Evolutionary conservation across 495 filamentous ascomycete species (phyloP), one percentile per base, ranked within the genome.

Genomic region (Beverwykella pulmonaria): DNA sequence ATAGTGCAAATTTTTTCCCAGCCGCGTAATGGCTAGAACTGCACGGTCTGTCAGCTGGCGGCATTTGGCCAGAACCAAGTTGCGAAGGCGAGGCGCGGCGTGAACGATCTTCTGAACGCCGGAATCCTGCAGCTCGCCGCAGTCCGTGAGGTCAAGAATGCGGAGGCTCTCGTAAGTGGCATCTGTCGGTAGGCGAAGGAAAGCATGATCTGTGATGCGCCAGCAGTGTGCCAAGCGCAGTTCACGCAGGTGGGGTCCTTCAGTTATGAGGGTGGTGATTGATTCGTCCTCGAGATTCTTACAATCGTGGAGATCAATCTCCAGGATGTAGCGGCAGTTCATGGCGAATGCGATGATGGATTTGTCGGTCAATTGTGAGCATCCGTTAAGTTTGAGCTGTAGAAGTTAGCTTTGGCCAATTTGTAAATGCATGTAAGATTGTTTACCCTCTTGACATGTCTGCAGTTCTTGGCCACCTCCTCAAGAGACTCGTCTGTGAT

Each of bases 1-100:
- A 73, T 93, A 96, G 75, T 99, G 95, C 23, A 99, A 77, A 67
- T 98, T 98, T 81, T 97, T 98, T 54, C 93, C 92, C 17, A 99
- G 83, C 63, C 85, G 87, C 49, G 91, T 89, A 67, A 98, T 97
- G 32, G 92, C 88, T 52, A 81, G 73, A n/a, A 98, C 92, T 8
- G 92, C 88, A 55, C 87, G 84, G 77, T 98, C 94, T 12, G 95
- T 97, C 69, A 99, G 88, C 62, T 91, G 88, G 61, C 87, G 84
- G 76, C 95, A 99, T 76, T 99, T 99, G 53, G 92, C 91, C 22
- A 99, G 83, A 10, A 98, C 91, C 14, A 99, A 82, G 71, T 97
- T 97, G 32, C 95, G 87, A 27, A 99, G 81, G 17, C 95, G 87
- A 19, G 94, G 94, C 17, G 94, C 92, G 19, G 89, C 85, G 36